Evolutionary conservation across 352 stramenopile species (phyloP), one percentile per base, ranked within the genome.

Genomic region (Globisporangium megalacanthum): DNA sequence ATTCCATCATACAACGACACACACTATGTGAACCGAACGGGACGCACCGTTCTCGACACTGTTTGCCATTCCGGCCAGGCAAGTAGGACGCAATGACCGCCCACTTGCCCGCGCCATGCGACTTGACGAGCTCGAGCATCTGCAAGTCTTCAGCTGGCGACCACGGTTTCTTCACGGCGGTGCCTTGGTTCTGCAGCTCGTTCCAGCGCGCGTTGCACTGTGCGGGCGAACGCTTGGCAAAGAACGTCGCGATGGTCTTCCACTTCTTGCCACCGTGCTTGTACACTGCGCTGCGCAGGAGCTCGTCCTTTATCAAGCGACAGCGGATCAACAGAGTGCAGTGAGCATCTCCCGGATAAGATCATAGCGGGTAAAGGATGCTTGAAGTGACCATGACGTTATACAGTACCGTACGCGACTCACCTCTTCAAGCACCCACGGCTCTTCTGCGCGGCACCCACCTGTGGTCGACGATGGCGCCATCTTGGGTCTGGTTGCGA

Each of bases 81-180:
- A 97, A 58, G 50, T 94, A 87, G 29, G 80, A 89, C 9, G 88
- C 86, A 36, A 95, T 95, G 36, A 92, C 77, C 0, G 80, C 80
- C 81, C 81, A 94, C 58, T 92, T 90, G 54, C 68, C 73, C 1
- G 82, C 53, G 0, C 78, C 76, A 49, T 89, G 74, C 11, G 57
- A 68, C 35, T 66, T 55, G 2, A 94, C 78, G 22, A 92, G 60
- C 19, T 81, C 59, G 9, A 74, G 31, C 80, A 94, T 89, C 19
- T 67, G 58, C 19, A 56, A 33, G 53, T 92, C 84, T 73, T 94
- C 84, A 25, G 52, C 72, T 8, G 61, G 37, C 19, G 55, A 79
- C 84, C 84, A 94, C 15, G 78, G 75, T 53, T 74, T 75, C 66
- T 93, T 93, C 14, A 82, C 67, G 6, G 78, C 68, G 39, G 61